phyloP scores from a whole-genome alignment of 495 filamentous ascomycete species.

The Elasticomyces elasticus region DNA sequence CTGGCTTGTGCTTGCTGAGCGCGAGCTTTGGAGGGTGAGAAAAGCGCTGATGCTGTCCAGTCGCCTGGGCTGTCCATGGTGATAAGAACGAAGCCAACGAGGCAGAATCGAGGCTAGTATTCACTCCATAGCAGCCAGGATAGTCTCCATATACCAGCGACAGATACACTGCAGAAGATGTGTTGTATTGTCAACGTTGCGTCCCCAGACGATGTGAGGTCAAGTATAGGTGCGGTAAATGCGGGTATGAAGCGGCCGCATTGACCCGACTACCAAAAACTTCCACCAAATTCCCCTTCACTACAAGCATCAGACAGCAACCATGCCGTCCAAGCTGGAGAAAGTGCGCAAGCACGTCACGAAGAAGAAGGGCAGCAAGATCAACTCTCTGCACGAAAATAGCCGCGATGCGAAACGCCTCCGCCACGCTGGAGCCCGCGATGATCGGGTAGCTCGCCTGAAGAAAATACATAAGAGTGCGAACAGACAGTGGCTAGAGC shows the following conservation, averaged over 20 bases:
- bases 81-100: no score
- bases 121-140: neutral
- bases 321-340: slow-evolving; percentile 64
- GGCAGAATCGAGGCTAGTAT: neutral
- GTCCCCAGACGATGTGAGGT: no score
- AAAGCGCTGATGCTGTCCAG: slow-evolving; percentile 50
- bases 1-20: slow-evolving; percentile 56
- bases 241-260: no score
- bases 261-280: no score
- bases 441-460: slow-evolving; percentile 64
- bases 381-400: slow-evolving; percentile 67
- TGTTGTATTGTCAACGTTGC: no score
- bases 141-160: no score
- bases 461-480: slow-evolving; percentile 51
- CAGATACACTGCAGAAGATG: no score
- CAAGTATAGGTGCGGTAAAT: no score
- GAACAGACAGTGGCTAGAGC: slow-evolving; percentile 53
- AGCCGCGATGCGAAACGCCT: slow-evolving; percentile 69
- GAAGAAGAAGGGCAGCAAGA: slow-evolving; percentile 58
- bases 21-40: slow-evolving; percentile 61
- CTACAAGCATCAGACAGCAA: no score
- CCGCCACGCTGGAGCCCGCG: slow-evolving; percentile 60
- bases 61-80: slow-evolving; percentile 16
- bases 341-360: slow-evolving; percentile 78
- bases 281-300: no score